phyloP scores from a whole-genome alignment of 2,329 filamentous ascomycete species.

The Ophiostoma ulmi region DNA sequence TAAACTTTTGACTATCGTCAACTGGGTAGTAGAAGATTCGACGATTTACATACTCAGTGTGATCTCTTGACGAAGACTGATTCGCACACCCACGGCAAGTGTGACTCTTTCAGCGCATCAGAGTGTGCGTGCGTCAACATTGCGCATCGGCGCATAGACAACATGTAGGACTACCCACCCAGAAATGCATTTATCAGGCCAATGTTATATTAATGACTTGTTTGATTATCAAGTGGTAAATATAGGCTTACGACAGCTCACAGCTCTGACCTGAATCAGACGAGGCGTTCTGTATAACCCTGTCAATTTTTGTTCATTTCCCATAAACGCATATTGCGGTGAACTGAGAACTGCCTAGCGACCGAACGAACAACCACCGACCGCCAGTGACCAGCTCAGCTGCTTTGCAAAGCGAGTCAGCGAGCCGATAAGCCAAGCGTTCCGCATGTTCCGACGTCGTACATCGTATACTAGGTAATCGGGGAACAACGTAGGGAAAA shows the following conservation, averaged over 20 bases:
- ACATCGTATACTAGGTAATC: background rate
- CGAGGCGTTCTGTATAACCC: constrained; percentile 4
- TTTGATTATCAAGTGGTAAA: background rate
- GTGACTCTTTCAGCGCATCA: too few relatives aligned
- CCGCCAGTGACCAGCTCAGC: too few relatives aligned
- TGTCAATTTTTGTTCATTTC: background rate
- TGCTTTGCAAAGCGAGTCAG: too few relatives aligned
- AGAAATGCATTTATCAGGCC: background rate
- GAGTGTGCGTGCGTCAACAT: background rate
- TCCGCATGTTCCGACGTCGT: background rate
- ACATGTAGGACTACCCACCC: background rate
- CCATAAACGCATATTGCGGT: too few relatives aligned
- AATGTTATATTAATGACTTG: background rate
- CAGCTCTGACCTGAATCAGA: background rate
- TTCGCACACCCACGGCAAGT: too few relatives aligned
- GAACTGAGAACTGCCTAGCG: background rate
- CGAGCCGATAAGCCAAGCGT: background rate
- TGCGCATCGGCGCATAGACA: background rate
- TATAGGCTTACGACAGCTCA: background rate
- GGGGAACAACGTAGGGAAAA: background rate
- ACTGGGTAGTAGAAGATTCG: background rate
- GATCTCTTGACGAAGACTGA: background rate
- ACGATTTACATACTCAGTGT: background rate
- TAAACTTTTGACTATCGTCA: background rate
- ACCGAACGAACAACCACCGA: background rate